Base-by-base conservation (phyloP, 2,329 filamentous ascomycete genomes). In the Colletotrichum aenigma region DNA sequence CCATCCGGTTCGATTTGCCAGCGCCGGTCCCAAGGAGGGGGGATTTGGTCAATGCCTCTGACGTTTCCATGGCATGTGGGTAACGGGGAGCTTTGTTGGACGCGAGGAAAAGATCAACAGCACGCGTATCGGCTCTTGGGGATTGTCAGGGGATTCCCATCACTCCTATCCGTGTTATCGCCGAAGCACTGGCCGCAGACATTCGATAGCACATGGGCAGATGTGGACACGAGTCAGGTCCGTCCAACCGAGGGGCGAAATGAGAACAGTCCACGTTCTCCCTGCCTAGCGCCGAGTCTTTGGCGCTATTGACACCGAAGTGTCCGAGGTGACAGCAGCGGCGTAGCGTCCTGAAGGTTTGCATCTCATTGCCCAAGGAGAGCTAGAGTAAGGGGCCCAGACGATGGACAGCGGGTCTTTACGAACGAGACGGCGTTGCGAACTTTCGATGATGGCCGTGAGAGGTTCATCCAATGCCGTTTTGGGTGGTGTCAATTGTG, bases 221-320 rank as follows among this genome's bases (percentile, higher is more conserved):
- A 52, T 55, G 43, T 9, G 65, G 70, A 55, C 56, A 68, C 73
- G 70, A 73, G 56, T 75, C 73, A 70, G 55, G 38, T 10, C 15
- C 12, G 28, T 6, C 18, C 30, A 18, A 13, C 18, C 21, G 12
- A 55, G 30, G 61, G 43, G 58, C 69, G 48, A 72, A 73, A 69
- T 36, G 21, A 60, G 18, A 7, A 30, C 28, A 72, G 32, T 34
- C 64, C 62, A 66, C 5, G 21, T 48, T 36, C 43, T 62, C 36
- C 62, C 38, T 30, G 48, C 32, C 69, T 66, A 60, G 74, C 43
- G 64, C 36, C 26, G 8, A 52, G 28, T 24, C 15, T 24, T 26
- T 67, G 26, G 38, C 62, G 62, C 60, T 65, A 48, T 64, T 30
- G 30, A 32, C 16, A 32, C 73, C 73, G 69, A 75, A 21, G 32